Evolutionary conservation across 2,329 filamentous ascomycete species (phyloP), one percentile per base, ranked within the genome.

Genomic region (Rhytidhysteron rufulum): DNA sequence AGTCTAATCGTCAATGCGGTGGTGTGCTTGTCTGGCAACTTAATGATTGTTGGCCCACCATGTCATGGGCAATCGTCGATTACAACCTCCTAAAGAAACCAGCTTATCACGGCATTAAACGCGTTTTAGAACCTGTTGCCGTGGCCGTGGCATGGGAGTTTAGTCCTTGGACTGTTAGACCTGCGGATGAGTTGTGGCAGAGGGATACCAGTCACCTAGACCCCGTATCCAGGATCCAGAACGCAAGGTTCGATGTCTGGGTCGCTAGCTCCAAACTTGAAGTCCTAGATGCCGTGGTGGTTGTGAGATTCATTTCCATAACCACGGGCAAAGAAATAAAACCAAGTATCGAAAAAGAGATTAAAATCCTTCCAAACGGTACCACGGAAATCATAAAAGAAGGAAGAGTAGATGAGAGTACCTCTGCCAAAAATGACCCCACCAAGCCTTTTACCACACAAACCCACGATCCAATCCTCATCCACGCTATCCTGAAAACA

Each of bases 201-300:
- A 40, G 57, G 2, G 55, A 60, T 19, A 59, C 58, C 1, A 48
- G 49, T 6, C 58, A 60, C 34, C 43, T 60, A 5, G 52, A 60
- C 17, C 50, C 57, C 47, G 33, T 38, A 2, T 19, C 42, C 21
- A 22, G 52, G 1, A 54, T 53, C 50, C 41, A 48, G 21, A 36
- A 54, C 17, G 45, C 54, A 5, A 33, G 49, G 25, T 50, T 51
- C 31, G 44, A 51, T 41, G 41, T 51, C 8, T 55, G 52, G 52
- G 50, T 48, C 30, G 40, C 47, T 19, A 53, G 41, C 30, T 43
- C 27, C 17, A 30, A 34, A 34, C 31, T 31, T 8, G 36, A 47
- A 16, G 38, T 16, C 3, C n/a, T 47, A 4, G 22, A 42, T 6
- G 47, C 41, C 5, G 34, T 42, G 11, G 17, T 55, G 3, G 36